These are phyloP conservation scores for Penicillium steckii DNA, from an alignment of 495 filamentous ascomycete genomes.

Conservation along the genomic window DNA sequence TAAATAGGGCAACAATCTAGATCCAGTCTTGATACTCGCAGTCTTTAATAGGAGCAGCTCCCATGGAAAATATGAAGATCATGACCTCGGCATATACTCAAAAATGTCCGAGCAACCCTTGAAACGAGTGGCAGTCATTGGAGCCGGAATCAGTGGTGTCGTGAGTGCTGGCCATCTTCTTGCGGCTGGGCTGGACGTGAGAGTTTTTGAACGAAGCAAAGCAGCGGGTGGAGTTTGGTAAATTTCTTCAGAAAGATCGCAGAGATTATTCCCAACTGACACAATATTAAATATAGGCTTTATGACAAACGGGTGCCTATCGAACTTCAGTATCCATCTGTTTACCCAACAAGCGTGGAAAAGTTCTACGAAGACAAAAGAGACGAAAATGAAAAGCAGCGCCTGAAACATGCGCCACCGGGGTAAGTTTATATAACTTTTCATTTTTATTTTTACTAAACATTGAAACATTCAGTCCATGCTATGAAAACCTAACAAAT, in stretches of 20 bases:
- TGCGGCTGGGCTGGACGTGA: constrained; percentile 56
- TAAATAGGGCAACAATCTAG: constrained; percentile 2
- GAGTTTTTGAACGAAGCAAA: constrained; percentile 61
- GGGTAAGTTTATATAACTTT: constrained; percentile 29
- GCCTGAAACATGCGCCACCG: constrained; percentile 49
- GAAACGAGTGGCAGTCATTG: constrained; percentile 62
- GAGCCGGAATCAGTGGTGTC: constrained; percentile 69
- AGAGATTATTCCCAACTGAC: not conserved
- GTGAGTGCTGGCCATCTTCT: constrained; percentile 61
- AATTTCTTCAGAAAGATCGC: constrained; percentile 3
- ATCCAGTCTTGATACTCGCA: not conserved
- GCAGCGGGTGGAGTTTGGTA: constrained; percentile 63
- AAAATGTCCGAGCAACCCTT: constrained; percentile 25
- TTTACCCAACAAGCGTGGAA: constrained; percentile 42
- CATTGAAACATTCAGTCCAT: constrained; percentile 33
- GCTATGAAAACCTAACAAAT: constrained; percentile 62
- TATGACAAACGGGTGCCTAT: constrained; percentile 58
- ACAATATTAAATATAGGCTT: constrained; percentile 35
- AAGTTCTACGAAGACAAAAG: constrained; percentile 19
- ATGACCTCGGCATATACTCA: not conserved
- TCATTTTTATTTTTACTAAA: not conserved
- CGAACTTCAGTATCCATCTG: constrained; percentile 57
- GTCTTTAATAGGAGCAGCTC: not conserved
- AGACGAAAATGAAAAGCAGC: constrained; percentile 20
- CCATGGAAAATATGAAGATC: not conserved